Conservation (phyloP, 768 basidiomycete genomes). For the Hericium alpestre region DNA sequence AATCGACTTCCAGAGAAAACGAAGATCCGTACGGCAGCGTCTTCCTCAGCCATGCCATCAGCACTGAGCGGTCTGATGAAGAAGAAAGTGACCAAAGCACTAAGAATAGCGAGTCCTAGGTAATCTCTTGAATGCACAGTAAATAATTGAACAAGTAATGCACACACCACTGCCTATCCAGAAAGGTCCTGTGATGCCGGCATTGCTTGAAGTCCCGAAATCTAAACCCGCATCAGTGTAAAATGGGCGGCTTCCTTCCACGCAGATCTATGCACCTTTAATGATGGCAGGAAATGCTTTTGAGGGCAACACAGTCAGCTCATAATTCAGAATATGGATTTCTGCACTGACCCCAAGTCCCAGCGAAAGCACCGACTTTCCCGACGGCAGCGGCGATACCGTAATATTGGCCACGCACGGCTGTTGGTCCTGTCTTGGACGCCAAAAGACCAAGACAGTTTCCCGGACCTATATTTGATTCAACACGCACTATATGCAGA, state of each 20-base stretch:
- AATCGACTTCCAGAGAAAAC: background rate
- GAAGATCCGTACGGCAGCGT: conserved; percentile 38
- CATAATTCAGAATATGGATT: background rate
- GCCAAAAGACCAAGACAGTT: conserved; percentile 82
- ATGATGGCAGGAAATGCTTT: conserved; percentile 62
- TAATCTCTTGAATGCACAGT: background rate
- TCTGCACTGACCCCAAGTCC: conserved; percentile 56
- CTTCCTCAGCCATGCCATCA: conserved; percentile 75
- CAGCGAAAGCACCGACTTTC: conserved; percentile 75
- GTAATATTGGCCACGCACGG: conserved; percentile 77
- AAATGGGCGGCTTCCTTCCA: background rate
- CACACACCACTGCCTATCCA: conserved; percentile 67
- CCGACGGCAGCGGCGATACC: conserved; percentile 80
- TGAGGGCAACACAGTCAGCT: background rate
- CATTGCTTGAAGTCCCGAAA: conserved; percentile 40
- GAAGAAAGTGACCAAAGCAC: conserved; percentile 61
- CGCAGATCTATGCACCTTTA: conserved; percentile 27
- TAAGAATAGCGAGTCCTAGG: conserved; percentile 59
- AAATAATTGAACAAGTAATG: background rate
- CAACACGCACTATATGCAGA: background rate
- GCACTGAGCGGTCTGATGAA: conserved; percentile 64
- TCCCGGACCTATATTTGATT: conserved; percentile 47
- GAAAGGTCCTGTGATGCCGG: conserved; percentile 78
- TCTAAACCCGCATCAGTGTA: conserved; percentile 24
- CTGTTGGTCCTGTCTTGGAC: conserved; percentile 77